Evolutionary conservation across 2,329 filamentous ascomycete species (phyloP).

Genomic region (Fusarium sterilihyphosum): DNA sequence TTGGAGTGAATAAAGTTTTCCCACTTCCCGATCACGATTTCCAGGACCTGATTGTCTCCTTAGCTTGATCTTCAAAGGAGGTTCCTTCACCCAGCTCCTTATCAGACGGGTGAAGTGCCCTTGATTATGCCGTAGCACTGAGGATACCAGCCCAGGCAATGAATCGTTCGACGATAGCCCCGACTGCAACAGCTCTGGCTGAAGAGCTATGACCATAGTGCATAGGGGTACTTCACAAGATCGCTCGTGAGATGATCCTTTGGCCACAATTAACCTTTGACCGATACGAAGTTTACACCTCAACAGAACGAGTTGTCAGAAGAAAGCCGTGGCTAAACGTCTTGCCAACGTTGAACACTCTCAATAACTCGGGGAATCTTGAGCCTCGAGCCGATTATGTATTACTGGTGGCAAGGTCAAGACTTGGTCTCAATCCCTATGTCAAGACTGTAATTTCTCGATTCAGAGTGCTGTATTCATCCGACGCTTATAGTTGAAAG

Average conservation of each 20-base stretch:
- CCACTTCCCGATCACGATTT: not conserved
- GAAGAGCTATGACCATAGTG: not conserved
- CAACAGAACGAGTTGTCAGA: not conserved
- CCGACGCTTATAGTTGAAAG: not conserved
- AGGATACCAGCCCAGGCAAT: not conserved
- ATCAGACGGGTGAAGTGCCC: not conserved
- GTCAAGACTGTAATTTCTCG: not conserved
- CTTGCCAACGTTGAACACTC: not conserved
- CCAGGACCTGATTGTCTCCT: not conserved
- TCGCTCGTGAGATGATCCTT: no score
- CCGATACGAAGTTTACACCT: not conserved
- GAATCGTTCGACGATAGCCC: not conserved
- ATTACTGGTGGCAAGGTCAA: not conserved
- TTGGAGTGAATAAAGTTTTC: not conserved
- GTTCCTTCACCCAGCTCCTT: no score
- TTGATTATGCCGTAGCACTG: no score
- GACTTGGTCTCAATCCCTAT: not conserved
- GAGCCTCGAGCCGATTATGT: not conserved
- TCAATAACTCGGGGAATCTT: not conserved
- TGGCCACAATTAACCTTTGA: not conserved
- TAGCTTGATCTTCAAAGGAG: no score
- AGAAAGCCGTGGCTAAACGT: no score
- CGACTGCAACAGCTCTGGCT: no score
- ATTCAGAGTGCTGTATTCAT: not conserved
- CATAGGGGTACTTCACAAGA: not conserved